Base-by-base conservation (phyloP, 2,329 filamentous ascomycete species). In the Alternaria sp. region DNA sequence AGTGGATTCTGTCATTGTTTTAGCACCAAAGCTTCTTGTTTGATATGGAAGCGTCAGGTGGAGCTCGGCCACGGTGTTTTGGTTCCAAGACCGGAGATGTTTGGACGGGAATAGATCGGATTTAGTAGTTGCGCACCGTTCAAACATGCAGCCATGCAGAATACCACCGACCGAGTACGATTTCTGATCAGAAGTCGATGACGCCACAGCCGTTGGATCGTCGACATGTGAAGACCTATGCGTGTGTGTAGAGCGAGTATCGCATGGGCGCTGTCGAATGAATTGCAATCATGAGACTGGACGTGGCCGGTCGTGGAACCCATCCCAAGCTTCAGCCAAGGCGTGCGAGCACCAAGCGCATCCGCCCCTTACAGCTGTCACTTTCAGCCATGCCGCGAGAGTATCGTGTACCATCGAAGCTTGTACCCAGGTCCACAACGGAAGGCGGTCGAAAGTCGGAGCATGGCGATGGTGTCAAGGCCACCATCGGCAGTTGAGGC, bases 21-120 rank as follows among this genome's bases (percentile, higher is more conserved):
- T 45, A 45, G 51, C 45, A 43, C 12, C 30, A 15, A 44, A 47
- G 21, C 33, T 50, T 50, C 69, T 71, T 72, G 63, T 65, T 60
- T 61, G 63, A 68, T 65, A 58, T 55, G 58, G 23, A 25, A 58
- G 56, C 56, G 30, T 46, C 20, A 15, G 26, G 28, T 46, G 33
- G 20, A 46, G 8, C 65, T 71, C 5, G 18, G 49, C n/a, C 63
- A 33, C 45, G 23, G 58, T 62, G 65, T 63, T 66, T 71, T 63
- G 64, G 55, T 64, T 69, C 66, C 67, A 73, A 75, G 73, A 76
- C 74, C 65, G 67, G 30, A 67, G 37, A 65, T 75, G 71, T 78
- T 76, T 77, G 64, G 66, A 72, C 65, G 60, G 58, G 60, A 63
- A 60, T 66, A 60, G 46, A 45, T 55, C 49, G 49, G 53, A 65